Evolutionary conservation across 2,329 filamentous ascomycete species (phyloP), one percentile per base, ranked within the genome.

Genomic region (Penicillium sp.): DNA sequence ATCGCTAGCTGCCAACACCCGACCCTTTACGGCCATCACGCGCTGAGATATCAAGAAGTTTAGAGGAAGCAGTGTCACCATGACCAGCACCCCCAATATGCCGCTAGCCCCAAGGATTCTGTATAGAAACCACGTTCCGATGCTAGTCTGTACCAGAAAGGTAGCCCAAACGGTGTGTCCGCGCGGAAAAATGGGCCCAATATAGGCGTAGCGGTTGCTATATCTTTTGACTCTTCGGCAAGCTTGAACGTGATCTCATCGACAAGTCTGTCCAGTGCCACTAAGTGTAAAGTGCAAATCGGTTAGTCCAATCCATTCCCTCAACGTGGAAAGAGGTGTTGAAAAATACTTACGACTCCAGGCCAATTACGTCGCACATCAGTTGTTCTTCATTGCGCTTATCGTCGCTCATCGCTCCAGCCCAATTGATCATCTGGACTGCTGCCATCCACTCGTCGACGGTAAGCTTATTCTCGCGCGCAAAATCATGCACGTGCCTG

Each of bases 141-240:
- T 33, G 18, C n/a, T 46, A 1, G 42, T 47, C 20, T 54, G 51
- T 14, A 54, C 51, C 3, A 40, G 51, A 35, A 54, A 47, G 3
- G 26, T 47, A 3, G 38, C 51, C 51, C 51, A 54, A 18, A 54
- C 30, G 12, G 20, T 0, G 90, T 84, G 63, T 91, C 81, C 43
- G 84, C 80, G 6, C 89, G 82, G 83, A 89, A 95, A 76, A 96
- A 96, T 1, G 91, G 91, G 0, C 91, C 91, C 0, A 96, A 40
- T 54, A 18, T 2, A 54, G 43, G 81, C 62, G 95, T 91, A 40
- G 90, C 85, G 3, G 88, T 89, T 2, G 89, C 83, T 5, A 90
- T 94, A 11, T 77, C 78, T 38, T 81, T 79, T 16, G 75, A 66
- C 12, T 77, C 75, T 53, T 79, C 75, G 28, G 81, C 80, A 50